Conservation (phyloP, 257 asterid species). For the Primulina tabacum region DNA sequence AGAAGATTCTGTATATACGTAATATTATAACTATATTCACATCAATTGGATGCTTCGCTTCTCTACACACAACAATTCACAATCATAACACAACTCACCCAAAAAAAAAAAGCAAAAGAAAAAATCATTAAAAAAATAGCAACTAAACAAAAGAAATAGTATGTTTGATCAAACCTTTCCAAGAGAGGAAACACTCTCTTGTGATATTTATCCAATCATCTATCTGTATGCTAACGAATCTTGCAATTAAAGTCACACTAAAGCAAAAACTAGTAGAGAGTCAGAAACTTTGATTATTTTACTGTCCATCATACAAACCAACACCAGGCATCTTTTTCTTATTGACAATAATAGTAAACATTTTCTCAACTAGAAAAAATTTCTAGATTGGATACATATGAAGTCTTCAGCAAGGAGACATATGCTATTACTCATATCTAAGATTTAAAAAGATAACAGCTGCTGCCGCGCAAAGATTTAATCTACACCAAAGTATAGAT, state of each 20-base stretch:
- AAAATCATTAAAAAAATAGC: background rate
- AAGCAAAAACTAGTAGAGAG: conserved; percentile 3
- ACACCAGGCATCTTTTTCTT: background rate
- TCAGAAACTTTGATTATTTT: background rate
- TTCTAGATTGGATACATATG: background rate
- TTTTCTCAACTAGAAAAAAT: background rate
- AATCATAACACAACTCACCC: background rate
- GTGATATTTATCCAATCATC: background rate
- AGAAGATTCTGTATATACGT: background rate
- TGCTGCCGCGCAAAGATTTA: background rate
- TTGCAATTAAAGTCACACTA: conserved; percentile 5
- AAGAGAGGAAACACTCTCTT: background rate
- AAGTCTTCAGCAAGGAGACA: background rate
- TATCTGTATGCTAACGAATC: background rate
- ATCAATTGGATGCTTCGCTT: background rate
- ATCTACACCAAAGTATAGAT: background rate
- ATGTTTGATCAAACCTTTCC: conserved; percentile 6
- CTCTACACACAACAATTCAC: background rate
- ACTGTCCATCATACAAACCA: background rate
- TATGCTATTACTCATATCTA: background rate
- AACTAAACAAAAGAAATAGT: background rate
- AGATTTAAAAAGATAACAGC: background rate
- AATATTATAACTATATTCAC: background rate
- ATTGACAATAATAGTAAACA: background rate
- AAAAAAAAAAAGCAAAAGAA: too few relatives aligned